Evolutionary conservation across 163 green algal species (phyloP), one percentile per base, ranked within the genome.

Genomic region (Chlamydomonas reinhardtii): DNA sequence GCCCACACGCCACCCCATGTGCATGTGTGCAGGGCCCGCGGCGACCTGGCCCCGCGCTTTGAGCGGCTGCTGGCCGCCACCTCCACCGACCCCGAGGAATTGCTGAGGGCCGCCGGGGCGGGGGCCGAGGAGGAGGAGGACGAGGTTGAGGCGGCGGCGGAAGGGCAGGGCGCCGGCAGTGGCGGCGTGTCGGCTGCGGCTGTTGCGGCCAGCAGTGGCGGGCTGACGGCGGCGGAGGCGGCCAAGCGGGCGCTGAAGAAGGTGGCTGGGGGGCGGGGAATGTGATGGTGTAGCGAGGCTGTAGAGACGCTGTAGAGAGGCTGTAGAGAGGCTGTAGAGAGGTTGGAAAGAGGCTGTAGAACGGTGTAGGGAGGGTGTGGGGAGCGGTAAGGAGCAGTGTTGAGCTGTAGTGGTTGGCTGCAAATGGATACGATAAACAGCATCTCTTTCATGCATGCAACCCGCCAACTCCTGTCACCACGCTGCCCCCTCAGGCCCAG

Each of bases 21-120:
- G 43, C 11, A 11, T 16, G 43, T 15, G 25, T 15, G 22, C 61
- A 66, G 64, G 64, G 29, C 78, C 0, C 78, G 66, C 4, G 48
- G 69, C 48, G 80, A 86, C 34, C 35, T 86, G 6, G 80, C 80
- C 27, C 80, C 69, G 34, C 69, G 80, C 4, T 86, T 86, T 34
- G 80, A 86, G 56, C 80, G 69, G 9, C 56, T 86, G 70, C 70
- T 56, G 0, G 12, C 65, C 48, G 20, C 77, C 16, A 59, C 56
- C 56, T 32, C 70, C 31, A 6, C 54, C 16, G 32, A 54, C 24
- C 70, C 56, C 25, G 80, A 56, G 80, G 48, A 56, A 9, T 2
- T 56, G 6, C 48, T 56, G 54, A 19, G 74, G 32, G 70, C 24
- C 27, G 31, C 31, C 25, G 54, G 48, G 6, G 70, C 15, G 25